Base-by-base conservation (phyloP, 352 stramenopile genomes). In the Phytophthora aleatoria region DNA sequence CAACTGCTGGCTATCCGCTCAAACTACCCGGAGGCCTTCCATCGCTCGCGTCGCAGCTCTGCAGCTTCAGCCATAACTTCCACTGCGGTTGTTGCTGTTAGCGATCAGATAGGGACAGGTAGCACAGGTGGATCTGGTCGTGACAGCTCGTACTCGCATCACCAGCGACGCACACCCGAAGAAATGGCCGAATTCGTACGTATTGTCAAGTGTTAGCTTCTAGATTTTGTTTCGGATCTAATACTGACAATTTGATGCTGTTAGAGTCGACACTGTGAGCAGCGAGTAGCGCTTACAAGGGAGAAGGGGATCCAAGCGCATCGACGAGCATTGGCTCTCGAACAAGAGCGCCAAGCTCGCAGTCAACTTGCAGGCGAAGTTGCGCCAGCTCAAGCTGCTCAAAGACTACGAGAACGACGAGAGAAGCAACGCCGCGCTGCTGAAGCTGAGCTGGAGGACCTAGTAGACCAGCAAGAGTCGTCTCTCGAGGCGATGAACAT, bases 401-500 rank as follows among this genome's bases (percentile, higher is more conserved):
- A 77, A 35, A 74, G 83, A 10, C 69, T 90, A 3, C 77, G 73
- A 8, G 74, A 85, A 31, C 71, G 75, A 38, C 86, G 86, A 16
- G 69, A 78, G 20, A 79, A 77, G 44, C 63, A 67, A 16, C 77
- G 79, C 4, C 73, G 67, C 5, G 11, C 67, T 45, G 71, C 85
- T 48, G 81, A 91, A 51, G 61, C 76, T 12, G 75, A 85, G 41
- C 64, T 92, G 16, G 74, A 92, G 20, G 42, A 80, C 15, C 65
- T 92, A 20, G 83, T 92, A 39, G 70, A 79, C 4, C 82, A 93
- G 59, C 85, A 93, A 62, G 68, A 81, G 27, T 94, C 83, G 33
- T 91, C 79, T 1, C 81, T 94, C 33, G 80, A 87, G 42, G 83
- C 85, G 1, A 94, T 92, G 83, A 92, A 94, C 54, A 88, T 94